Conservation (phyloP, 148 eudicot genomes). For the Silene conica region DNA sequence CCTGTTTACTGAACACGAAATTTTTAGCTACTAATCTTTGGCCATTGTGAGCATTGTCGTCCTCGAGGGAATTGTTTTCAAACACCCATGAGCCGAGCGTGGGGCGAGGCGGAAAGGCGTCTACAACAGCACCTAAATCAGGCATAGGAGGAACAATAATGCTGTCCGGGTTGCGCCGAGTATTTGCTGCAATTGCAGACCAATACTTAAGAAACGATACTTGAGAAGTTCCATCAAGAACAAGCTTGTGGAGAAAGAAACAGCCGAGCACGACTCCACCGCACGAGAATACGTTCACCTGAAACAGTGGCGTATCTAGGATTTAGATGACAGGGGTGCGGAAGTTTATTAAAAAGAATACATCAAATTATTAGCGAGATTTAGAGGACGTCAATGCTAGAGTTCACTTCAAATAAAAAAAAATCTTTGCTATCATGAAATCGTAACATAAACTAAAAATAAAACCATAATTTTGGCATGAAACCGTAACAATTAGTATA, state of each 20-base stretch:
- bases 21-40: background rate
- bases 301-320: too few relatives aligned
- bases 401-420: too few relatives aligned
- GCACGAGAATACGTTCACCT: slow-evolving; percentile 18
- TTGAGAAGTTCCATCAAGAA: slow-evolving; percentile 11
- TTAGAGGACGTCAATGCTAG: too few relatives aligned
- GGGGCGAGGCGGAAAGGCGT: slow-evolving; percentile 3
- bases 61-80: background rate
- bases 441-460: too few relatives aligned
- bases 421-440: too few relatives aligned
- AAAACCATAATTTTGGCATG: too few relatives aligned
- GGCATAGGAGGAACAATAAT: background rate
- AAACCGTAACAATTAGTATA: too few relatives aligned
- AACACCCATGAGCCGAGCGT: background rate
- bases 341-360: too few relatives aligned
- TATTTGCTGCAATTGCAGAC: background rate
- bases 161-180: background rate
- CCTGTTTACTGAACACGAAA: background rate
- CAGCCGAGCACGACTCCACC: slow-evolving; percentile 20
- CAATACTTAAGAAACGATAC: slow-evolving; percentile 18
- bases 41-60: background rate
- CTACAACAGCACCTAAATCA: background rate
- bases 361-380: too few relatives aligned
- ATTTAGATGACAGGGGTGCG: too few relatives aligned
- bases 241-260: slow-evolving; percentile 12